These are phyloP conservation scores for Penicillium sp. DNA, from an alignment of 2,329 filamentous ascomycete species.

Conservation along the genomic window DNA sequence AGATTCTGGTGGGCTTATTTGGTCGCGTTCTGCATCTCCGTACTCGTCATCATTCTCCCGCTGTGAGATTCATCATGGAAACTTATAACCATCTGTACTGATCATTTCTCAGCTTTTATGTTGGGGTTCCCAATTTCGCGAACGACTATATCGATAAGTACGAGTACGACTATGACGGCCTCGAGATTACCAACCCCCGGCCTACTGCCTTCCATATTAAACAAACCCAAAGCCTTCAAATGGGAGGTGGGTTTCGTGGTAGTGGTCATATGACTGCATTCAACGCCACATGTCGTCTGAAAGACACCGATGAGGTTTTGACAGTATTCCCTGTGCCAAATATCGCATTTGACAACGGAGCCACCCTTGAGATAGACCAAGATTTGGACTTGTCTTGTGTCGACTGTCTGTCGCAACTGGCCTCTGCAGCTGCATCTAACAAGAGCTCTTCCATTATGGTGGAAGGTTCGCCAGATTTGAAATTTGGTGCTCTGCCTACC, in stretches of 20 bases:
- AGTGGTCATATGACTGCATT: constrained; percentile 20
- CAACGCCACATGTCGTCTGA: constrained; percentile 15
- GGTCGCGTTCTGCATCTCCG: constrained; percentile 14
- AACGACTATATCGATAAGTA: constrained; percentile 21
- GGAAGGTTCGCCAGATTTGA: constrained; percentile 16
- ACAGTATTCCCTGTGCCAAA: constrained; percentile 15
- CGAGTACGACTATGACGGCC: constrained; percentile 16
- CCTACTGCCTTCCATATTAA: constrained; percentile 19
- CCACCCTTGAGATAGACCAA: constrained; percentile 17
- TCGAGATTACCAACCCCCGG: constrained; percentile 20
- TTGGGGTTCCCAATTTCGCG: constrained; percentile 21
- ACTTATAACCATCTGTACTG: neutral
- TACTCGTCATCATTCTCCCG: constrained; percentile 19
- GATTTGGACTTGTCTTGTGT: constrained; percentile 21
- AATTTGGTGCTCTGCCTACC: constrained; percentile 17
- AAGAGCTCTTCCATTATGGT: constrained; percentile 14
- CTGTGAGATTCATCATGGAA: constrained; percentile 10
- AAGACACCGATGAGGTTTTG: constrained; percentile 12
- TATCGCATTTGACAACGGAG: constrained; percentile 14
- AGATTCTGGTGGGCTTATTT: constrained; percentile 24
- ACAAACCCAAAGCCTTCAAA: constrained; percentile 14
- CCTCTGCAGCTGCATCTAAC: constrained; percentile 13
- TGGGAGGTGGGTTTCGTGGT: constrained; percentile 17
- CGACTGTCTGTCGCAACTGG: constrained; percentile 19
- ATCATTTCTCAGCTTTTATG: constrained; percentile 15